Conservation (phyloP, 225 moss, liverwort and hornwort species). For the Physcomitrellopsis africana region DNA sequence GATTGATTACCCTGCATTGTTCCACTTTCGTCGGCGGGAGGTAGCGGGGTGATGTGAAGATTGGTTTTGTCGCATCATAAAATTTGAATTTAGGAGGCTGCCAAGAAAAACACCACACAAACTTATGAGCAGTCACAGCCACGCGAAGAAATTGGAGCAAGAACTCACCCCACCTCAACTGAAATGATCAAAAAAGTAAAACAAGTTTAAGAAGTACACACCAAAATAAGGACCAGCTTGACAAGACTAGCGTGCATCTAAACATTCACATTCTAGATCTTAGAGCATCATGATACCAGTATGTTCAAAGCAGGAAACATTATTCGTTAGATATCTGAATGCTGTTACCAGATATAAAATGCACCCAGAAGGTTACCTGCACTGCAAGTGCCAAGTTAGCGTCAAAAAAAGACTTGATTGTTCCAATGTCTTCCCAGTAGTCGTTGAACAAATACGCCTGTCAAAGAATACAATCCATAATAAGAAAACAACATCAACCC, state of each 20-base stretch:
- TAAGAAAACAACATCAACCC: background rate
- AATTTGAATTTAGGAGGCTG: constrained; percentile 68
- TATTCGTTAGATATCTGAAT: background rate
- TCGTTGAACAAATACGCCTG: constrained; percentile 72
- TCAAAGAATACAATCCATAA: constrained; percentile 19
- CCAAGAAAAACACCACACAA: constrained; percentile 9
- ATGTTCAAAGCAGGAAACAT: background rate
- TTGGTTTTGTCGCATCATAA: constrained; percentile 62
- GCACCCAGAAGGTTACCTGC: constrained; percentile 34
- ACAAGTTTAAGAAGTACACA: background rate
- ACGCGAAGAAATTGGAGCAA: background rate
- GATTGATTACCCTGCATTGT: constrained; percentile 52
- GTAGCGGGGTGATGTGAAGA: constrained; percentile 72
- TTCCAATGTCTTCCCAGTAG: constrained; percentile 76
- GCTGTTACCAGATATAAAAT: background rate
- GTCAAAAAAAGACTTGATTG: constrained; percentile 71
- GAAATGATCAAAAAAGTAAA: background rate
- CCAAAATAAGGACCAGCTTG: background rate
- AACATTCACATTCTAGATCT: background rate
- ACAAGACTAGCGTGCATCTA: background rate
- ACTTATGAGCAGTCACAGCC: background rate
- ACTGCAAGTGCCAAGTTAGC: constrained; percentile 68
- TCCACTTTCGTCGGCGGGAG: constrained; percentile 73
- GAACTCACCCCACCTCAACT: background rate
- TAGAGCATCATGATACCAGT: background rate